Evolutionary conservation across 345 rosid genomes (phyloP), one percentile per base, ranked within the genome.

Genomic region (Citrus australasica): DNA sequence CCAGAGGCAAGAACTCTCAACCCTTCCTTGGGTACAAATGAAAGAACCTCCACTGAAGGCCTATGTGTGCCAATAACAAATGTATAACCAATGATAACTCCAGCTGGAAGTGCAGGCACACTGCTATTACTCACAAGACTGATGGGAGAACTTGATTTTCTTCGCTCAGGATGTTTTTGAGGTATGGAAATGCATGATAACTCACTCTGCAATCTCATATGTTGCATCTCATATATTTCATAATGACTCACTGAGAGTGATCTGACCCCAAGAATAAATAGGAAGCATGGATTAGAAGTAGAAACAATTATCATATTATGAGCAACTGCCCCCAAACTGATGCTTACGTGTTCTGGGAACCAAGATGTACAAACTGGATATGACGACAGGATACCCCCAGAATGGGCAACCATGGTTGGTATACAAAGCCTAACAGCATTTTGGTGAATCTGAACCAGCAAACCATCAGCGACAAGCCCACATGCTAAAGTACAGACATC

Each of bases 291-390:
- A 85, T 90, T 92, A 82, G 97, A 92, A 71, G 99, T 96, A 63
- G 98, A 89, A 88, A 96, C 88, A 79, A 91, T 86, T 78, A 96
- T 85, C 83, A 91, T 77, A 83, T 87, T 79, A 81, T 84, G 82
- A 24, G 93, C 95, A 81, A 96, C 97, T 75, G 98, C 97, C 81
- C 99, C 99, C 91, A 96, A 87, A 82, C 97, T 92, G 86, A 96
- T 89, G 84, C 87, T 90, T 71, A 81, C 80, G 78, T 90, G 85
- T 72, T 86, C 83, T 19, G 99, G 93, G 84, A 85, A 85, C 99
- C 99, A 96, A 79, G 92, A 88, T 71, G 90, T 78, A 81, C 88
- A 92, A 81, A 90, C 87, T 53, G 99, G 98, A 76, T 89, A 91
- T 35, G 95, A 86, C 71, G 75, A 80, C 78, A 90, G 88, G 71